These are phyloP conservation scores for Saccharomycopsis javanensis DNA, from an alignment of 805 yeast genomes.

Conservation along the genomic window DNA sequence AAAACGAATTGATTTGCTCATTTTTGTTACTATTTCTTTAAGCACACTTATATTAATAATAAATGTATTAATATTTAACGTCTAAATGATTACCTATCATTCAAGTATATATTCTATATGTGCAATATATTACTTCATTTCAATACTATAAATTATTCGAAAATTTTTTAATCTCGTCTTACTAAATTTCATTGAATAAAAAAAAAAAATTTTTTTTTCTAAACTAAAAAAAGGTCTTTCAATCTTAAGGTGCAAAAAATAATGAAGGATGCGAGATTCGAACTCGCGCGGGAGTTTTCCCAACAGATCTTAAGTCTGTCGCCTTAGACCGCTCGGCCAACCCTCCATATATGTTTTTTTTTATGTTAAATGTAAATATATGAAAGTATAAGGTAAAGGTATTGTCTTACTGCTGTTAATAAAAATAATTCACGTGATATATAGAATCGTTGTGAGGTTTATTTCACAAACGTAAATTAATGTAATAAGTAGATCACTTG, in stretches of 20 bases:
- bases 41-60: background rate
- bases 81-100: too few species aligned
- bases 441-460: too few species aligned
- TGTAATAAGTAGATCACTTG: background rate
- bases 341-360: conserved; percentile 24
- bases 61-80: background rate
- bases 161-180: background rate
- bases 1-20: conserved; percentile 4
- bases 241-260: conserved; percentile 11
- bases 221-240: background rate
- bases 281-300: conserved; percentile 26
- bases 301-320: conserved; percentile 35
- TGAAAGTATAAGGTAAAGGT: too few species aligned
- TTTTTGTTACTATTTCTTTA: background rate
- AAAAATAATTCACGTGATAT: too few species aligned
- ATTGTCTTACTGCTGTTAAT: too few species aligned
- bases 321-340: conserved; percentile 37
- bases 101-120: too few species aligned
- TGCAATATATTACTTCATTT: background rate
- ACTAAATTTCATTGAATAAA: background rate
- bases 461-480: too few species aligned
- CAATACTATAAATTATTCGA: background rate
- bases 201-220: background rate
- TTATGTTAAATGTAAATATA: too few species aligned
- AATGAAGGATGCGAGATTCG: conserved; percentile 26